Evolutionary conservation across 495 filamentous ascomycete genomes (phyloP).

Genomic region (Podospora appendiculata): DNA sequence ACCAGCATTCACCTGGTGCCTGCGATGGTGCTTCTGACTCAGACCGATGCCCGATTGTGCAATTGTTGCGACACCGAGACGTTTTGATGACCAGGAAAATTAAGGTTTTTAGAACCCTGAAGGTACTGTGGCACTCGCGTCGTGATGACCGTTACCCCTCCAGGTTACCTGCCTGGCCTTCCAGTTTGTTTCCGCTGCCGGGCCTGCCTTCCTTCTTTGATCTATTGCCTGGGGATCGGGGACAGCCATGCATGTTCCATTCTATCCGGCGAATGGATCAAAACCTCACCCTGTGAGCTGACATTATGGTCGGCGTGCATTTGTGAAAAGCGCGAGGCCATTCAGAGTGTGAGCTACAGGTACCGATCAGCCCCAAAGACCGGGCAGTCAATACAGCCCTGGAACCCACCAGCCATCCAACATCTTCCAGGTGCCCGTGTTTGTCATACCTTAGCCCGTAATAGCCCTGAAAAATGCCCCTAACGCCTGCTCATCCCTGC

Average conservation of each 20-base stretch:
- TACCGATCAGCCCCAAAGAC: too few relatives aligned
- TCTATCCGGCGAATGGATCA: not conserved
- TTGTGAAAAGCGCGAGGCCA: too few relatives aligned
- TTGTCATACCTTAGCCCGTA: too few relatives aligned
- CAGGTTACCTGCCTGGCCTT: not conserved
- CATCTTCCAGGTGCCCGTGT: too few relatives aligned
- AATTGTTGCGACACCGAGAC: slow-evolving; percentile 15
- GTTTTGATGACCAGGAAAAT: slow-evolving; percentile 9
- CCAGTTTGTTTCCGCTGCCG: not conserved
- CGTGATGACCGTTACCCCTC: not conserved
- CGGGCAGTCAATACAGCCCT: too few relatives aligned
- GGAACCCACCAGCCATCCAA: too few relatives aligned
- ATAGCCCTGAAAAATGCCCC: too few relatives aligned
- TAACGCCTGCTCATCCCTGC: too few relatives aligned
- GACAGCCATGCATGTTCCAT: not conserved
- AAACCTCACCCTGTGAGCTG: not conserved
- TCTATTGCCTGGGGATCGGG: too few relatives aligned
- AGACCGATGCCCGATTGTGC: slow-evolving; percentile 10
- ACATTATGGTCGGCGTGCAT: too few relatives aligned
- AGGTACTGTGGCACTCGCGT: not conserved
- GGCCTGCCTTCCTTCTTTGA: not conserved
- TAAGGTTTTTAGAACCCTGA: slow-evolving; percentile 1
- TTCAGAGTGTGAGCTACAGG: too few relatives aligned
- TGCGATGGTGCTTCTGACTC: slow-evolving; percentile 5
- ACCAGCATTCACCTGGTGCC: not conserved